Conservation (phyloP, 1,139 yeast genomes). For the Hansenula anomala region DNA sequence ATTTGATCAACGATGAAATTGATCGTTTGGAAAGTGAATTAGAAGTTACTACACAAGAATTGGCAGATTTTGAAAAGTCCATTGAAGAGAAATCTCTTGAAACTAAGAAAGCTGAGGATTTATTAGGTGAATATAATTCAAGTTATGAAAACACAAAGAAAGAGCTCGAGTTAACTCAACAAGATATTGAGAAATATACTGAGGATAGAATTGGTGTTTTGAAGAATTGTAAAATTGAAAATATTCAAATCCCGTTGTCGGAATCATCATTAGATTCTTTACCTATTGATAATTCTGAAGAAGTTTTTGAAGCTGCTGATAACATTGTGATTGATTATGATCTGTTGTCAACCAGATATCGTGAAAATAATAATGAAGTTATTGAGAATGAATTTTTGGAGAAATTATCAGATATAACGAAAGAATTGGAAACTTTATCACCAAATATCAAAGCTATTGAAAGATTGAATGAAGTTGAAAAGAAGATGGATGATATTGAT, state of each 20-base stretch:
- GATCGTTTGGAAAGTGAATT: constrained; percentile 47
- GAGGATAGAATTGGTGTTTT: constrained; percentile 58
- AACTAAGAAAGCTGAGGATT: constrained; percentile 23
- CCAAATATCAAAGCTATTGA: constrained; percentile 83
- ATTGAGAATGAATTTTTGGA: constrained; percentile 36
- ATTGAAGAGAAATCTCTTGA: constrained; percentile 18
- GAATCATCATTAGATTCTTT: constrained; percentile 53
- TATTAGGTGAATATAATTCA: constrained; percentile 10
- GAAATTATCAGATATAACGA: constrained; percentile 47
- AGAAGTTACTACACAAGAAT: constrained; percentile 40
- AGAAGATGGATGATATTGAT: constrained; percentile 55
- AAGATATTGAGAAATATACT: constrained; percentile 46
- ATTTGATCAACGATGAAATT: constrained; percentile 32
- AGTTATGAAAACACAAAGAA: constrained; percentile 21
- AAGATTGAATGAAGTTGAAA: constrained; percentile 66
- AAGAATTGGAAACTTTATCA: constrained; percentile 56
- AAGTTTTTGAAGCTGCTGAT: constrained; percentile 36
- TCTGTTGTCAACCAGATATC: constrained; percentile 40
- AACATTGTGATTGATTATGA: constrained; percentile 54
- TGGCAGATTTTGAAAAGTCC: constrained; percentile 23
- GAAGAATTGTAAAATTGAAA: constrained; percentile 73
- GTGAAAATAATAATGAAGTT: constrained; percentile 27
- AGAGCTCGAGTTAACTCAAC: constrained; percentile 23
- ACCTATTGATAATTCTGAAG: constrained; percentile 38
- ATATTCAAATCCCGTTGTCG: constrained; percentile 56